Evolutionary conservation across 2,329 filamentous ascomycete genomes (phyloP), one percentile per base, ranked within the genome.

Genomic region (Aspergillus terreus): DNA sequence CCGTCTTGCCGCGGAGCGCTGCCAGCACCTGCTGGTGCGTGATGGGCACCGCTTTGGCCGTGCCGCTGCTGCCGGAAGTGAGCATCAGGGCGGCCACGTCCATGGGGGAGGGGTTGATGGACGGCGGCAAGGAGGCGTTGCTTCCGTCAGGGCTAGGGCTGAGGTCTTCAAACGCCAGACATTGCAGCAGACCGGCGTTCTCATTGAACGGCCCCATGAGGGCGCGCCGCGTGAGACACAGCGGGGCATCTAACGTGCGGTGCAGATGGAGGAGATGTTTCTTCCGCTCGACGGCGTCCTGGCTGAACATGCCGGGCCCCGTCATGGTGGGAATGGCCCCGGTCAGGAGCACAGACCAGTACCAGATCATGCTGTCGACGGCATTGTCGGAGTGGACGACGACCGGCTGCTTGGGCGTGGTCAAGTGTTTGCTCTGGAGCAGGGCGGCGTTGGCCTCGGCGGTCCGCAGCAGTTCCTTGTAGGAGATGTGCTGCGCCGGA

Each of bases 41-140:
- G 1, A 81, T 64, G 2, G 52, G 56, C 0, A 82, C 79, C 0
- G 77, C 78, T 58, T 82, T 82, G 5, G 76, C 66, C 47, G 74
- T 71, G 2, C 78, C 78, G n/a, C 76, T 79, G 55, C 73, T 78
- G 4, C 80, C 79, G 1, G 79, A 82, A 1, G 80, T 82, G 3
- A 82, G 64, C 75, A 81, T 78, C 3, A 80, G 63, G 0, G 69
- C 61, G 1, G 73, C 73, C 7, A 17, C 35, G 35, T 38, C 35
- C 14, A 6, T 5, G 9, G 35, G 14, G 14, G 14, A n/a, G 6
- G 14, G 3, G 6, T 4, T 2, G 6, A n/a, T 4, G 14, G 35
- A n/a, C 4, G 14, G 14, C 35, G 3, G 14, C 3, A 15, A 6
- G 15, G 35, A 4, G 12, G n/a, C 11, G 14, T n/a, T 38, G 15